phyloP scores from a whole-genome alignment of 495 filamentous ascomycete genomes.

The Chaetomium cochliodes region DNA sequence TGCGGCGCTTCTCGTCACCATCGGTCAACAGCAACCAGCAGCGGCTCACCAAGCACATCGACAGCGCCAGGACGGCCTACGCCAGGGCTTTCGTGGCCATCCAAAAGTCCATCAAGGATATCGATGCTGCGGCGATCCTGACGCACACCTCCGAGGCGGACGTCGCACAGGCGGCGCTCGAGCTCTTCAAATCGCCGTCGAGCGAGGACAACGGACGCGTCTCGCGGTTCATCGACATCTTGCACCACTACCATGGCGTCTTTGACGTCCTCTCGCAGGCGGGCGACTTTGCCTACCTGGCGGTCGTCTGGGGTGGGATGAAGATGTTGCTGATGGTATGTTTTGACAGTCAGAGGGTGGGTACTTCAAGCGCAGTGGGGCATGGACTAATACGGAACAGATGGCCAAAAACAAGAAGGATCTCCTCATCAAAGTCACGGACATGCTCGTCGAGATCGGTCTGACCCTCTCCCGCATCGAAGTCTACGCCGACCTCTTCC shows the following conservation, averaged over 20 bases:
- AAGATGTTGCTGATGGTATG: conserved; percentile 23
- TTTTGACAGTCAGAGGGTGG: neutral
- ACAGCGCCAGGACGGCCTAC: conserved; percentile 15
- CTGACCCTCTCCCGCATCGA: conserved; percentile 24
- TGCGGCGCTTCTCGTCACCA: conserved; percentile 20
- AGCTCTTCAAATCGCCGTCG: conserved; percentile 12
- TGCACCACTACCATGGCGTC: conserved; percentile 23
- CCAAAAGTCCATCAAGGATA: conserved; percentile 15
- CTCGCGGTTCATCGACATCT: conserved; percentile 18
- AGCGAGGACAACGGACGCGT: conserved; percentile 5
- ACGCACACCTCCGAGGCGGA: conserved; percentile 14
- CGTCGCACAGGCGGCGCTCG: conserved; percentile 17
- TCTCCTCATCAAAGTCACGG: conserved; percentile 20
- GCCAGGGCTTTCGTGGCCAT: conserved; percentile 18
- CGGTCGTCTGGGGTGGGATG: conserved; percentile 26
- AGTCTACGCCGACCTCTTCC: conserved; percentile 18
- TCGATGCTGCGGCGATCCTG: conserved; percentile 9
- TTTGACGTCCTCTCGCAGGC: conserved; percentile 24
- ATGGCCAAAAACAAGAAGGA: conserved; percentile 25
- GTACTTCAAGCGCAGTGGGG: too few relatives aligned
- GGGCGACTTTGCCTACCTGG: conserved; percentile 21
- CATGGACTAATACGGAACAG: neutral
- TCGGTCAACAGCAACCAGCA: conserved; percentile 6
- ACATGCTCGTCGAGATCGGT: conserved; percentile 25
- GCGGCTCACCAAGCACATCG: conserved; percentile 11